These are phyloP conservation scores for Coffea canephora DNA, from an alignment of 257 asterid species.

Conservation along the genomic window DNA sequence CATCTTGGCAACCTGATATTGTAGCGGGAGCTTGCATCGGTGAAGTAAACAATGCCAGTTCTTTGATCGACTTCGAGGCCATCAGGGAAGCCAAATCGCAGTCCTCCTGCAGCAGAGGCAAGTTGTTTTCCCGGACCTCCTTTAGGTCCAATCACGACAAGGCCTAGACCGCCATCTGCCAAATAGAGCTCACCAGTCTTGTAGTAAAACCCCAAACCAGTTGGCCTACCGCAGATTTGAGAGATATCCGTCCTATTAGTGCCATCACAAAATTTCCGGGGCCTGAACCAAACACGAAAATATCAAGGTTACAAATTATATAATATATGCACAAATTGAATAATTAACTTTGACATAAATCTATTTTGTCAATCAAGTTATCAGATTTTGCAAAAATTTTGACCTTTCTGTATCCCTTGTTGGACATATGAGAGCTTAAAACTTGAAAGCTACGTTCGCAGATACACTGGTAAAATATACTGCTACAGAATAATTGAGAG, in stretches of 20 bases:
- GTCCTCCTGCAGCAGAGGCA: conserved; percentile 8
- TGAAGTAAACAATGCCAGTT: conserved; percentile 27
- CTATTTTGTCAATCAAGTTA: too few species aligned
- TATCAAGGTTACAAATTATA: too few species aligned
- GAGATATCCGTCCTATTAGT: neutral
- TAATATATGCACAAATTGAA: too few species aligned
- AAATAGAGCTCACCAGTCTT: neutral
- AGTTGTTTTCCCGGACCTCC: neutral
- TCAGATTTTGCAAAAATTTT: too few species aligned
- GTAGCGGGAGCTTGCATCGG: neutral
- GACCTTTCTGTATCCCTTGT: too few species aligned
- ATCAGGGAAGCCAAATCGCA: conserved; percentile 23
- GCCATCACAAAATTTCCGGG: neutral
- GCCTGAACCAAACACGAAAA: neutral
- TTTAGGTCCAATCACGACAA: neutral
- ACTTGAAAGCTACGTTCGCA: too few species aligned
- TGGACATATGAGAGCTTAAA: too few species aligned
- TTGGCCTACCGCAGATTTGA: neutral
- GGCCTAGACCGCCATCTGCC: neutral
- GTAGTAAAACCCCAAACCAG: neutral
- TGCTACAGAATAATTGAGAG: too few species aligned
- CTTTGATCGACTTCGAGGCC: conserved; percentile 37
- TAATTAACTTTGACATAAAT: too few species aligned
- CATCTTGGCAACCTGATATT: neutral
- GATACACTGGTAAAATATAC: too few species aligned